Conservation (phyloP, 2,329 filamentous ascomycete genomes). For the Cladophialophora yegresii region DNA sequence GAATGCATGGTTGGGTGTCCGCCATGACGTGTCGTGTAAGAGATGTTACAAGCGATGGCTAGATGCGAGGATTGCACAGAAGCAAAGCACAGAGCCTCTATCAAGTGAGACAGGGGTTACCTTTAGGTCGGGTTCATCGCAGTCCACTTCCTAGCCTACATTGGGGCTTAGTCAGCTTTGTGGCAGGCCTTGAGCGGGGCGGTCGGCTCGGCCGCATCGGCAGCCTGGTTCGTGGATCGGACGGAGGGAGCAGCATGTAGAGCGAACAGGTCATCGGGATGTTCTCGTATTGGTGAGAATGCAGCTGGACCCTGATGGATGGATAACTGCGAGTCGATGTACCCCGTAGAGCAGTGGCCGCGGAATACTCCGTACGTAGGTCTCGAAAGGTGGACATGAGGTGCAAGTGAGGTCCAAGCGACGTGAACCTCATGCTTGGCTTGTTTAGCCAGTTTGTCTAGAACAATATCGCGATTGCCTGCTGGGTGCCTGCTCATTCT, state of each 20-base stretch:
- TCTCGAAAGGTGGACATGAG: background rate
- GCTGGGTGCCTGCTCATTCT: too few relatives aligned
- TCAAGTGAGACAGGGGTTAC: background rate
- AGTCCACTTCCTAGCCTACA: background rate
- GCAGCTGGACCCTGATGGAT: too few relatives aligned
- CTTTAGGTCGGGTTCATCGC: background rate
- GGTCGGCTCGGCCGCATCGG: background rate
- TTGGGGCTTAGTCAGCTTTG: conserved; percentile 2
- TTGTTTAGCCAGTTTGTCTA: background rate
- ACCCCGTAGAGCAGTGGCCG: background rate
- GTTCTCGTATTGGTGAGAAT: too few relatives aligned
- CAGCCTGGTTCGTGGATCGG: background rate
- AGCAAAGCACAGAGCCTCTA: background rate
- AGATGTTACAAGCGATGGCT: background rate
- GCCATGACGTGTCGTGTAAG: background rate
- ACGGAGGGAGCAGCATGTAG: background rate
- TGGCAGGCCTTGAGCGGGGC: background rate
- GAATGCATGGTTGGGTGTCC: conserved; percentile 9
- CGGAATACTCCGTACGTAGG: background rate
- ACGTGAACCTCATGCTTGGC: background rate
- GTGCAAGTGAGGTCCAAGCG: too few relatives aligned
- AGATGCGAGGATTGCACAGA: background rate
- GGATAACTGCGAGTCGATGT: too few relatives aligned
- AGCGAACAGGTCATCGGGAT: background rate
- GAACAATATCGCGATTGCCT: background rate